Conservation (phyloP, 805 yeast genomes). For the Ogataea sp. region DNA sequence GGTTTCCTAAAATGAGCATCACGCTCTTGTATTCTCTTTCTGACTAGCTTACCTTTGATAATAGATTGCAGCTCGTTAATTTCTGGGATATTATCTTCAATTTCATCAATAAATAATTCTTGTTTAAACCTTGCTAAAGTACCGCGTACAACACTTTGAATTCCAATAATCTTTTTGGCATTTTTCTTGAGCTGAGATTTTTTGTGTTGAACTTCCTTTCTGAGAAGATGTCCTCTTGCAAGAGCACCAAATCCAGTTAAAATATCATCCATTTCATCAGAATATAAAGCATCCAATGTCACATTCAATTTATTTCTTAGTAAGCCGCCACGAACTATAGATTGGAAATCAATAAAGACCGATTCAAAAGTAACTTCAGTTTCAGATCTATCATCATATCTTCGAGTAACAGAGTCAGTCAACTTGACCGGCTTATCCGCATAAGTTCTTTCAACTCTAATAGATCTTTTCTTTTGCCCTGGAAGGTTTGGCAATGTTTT, state of each 20-base stretch:
- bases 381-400: not conserved
- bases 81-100: conserved; percentile 33
- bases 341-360: conserved; percentile 28
- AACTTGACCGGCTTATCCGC: not conserved
- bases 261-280: conserved; percentile 22
- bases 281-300: conserved; percentile 32
- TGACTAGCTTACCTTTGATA: conserved; percentile 37
- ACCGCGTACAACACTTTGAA: conserved; percentile 62
- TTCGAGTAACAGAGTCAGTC: not conserved
- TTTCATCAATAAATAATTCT: conserved; percentile 46
- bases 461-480: not conserved
- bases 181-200: conserved; percentile 10
- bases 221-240: conserved; percentile 33
- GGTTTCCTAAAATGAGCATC: conserved; percentile 40
- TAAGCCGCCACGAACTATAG: conserved; percentile 37
- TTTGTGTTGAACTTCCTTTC: conserved; percentile 20
- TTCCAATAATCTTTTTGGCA: conserved; percentile 15
- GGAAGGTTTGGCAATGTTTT: not conserved
- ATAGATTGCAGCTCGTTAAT: conserved; percentile 46
- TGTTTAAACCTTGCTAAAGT: conserved; percentile 47
- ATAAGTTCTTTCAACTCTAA: not conserved
- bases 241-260: conserved; percentile 31
- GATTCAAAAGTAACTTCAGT: not conserved
- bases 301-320: conserved; percentile 32
- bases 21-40: conserved; percentile 28